Conservation (phyloP, 441 rosid genomes). For the Erysimum cheiri region DNA sequence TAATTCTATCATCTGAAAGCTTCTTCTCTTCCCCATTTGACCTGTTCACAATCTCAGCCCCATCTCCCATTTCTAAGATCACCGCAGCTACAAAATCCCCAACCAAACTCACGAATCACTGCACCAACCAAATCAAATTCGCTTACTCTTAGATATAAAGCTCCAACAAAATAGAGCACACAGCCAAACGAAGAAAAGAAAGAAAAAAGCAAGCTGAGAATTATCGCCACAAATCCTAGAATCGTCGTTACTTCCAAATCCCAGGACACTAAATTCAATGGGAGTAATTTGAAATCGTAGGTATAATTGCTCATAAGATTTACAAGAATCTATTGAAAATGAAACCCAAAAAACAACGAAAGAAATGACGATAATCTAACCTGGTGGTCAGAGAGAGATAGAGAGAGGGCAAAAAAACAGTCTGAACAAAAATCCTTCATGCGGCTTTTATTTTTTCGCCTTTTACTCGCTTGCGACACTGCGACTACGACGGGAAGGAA, state of each 20-base stretch:
- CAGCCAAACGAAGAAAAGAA: not conserved
- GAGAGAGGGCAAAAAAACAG: not conserved
- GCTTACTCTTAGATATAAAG: not conserved
- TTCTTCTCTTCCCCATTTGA: constrained; percentile 33
- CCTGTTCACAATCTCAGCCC: constrained; percentile 44
- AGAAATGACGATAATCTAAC: constrained; percentile 38
- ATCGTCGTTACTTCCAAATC: constrained; percentile 6
- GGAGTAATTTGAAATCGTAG: constrained; percentile 32
- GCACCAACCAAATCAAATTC: constrained; percentile 15
- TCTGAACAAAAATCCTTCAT: constrained; percentile 25
- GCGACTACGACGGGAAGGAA: constrained; percentile 18
- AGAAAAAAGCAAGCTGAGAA: constrained; percentile 21
- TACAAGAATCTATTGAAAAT: constrained; percentile 10
- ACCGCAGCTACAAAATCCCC: constrained; percentile 34
- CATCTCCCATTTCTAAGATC: constrained; percentile 61
- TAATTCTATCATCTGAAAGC: constrained; percentile 32
- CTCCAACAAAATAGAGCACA: constrained; percentile 12
- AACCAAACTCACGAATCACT: constrained; percentile 32
- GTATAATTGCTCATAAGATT: constrained; percentile 17
- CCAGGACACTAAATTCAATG: constrained; percentile 24
- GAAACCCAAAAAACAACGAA: not conserved
- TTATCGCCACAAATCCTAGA: constrained; percentile 15
- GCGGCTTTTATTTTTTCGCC: constrained; percentile 25
- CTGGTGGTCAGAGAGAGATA: constrained; percentile 37
- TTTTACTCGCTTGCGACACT: constrained; percentile 17